Percentiles rank a stretch among this genome's conserved stretches.
phyloP scores from a whole-genome alignment of 352 stramenopile species.

The Phytophthora syringae region DNA sequence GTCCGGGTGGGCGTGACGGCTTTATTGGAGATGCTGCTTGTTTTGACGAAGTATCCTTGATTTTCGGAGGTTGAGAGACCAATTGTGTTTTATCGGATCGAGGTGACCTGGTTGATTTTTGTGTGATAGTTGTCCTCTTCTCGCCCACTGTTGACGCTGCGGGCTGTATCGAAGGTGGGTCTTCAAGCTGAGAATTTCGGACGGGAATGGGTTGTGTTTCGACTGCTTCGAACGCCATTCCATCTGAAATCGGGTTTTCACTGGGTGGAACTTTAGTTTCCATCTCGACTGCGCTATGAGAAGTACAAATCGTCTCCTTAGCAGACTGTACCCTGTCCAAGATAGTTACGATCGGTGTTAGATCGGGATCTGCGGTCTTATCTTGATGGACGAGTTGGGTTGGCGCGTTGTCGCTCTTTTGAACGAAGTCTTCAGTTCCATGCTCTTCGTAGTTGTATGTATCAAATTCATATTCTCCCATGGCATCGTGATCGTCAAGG shows the following conservation, averaged over 20 bases:
- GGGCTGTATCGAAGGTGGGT: not conserved
- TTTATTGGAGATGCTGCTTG: conserved; percentile 12
- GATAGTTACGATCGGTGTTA: not conserved
- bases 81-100: too few relatives aligned
- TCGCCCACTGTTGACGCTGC: not conserved
- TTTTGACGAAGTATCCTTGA: not conserved
- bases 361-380: not conserved
- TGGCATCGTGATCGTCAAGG: not conserved
- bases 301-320: not conserved
- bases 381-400: not conserved
- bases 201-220: not conserved
- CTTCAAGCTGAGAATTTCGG: not conserved
- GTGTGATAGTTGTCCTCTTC: not conserved
- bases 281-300: not conserved
- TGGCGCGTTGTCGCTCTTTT: not conserved
- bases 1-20: conserved; percentile 12
- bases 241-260: not conserved
- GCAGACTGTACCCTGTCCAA: not conserved
- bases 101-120: not conserved
- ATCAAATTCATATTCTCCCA: conserved; percentile 15
- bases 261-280: not conserved
- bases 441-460: conserved; percentile 6
- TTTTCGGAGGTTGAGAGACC: too few relatives aligned
- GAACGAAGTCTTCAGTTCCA: not conserved
- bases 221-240: not conserved